Evolutionary conservation across 805 yeast species (phyloP), one percentile per base, ranked within the genome.

Genomic region (Nakazawaea sp.): DNA sequence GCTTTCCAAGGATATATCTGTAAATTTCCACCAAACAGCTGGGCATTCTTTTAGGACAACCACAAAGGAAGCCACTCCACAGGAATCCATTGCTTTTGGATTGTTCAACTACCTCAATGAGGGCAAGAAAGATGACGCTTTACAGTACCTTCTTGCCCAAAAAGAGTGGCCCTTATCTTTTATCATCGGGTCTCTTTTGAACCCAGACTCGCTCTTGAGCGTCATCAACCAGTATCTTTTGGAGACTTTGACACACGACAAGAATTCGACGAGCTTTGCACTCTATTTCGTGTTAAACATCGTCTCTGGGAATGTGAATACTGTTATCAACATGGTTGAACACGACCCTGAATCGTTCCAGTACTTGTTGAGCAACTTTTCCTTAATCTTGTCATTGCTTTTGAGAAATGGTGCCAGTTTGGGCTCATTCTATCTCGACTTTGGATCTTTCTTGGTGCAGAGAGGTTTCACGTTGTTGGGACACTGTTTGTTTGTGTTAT

Each of bases 101-200:
- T 23, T 37, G 18, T 37, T 32, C 48, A 44, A 55, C 45, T 53
- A 64, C 30, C 60, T 78, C 27, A 78, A 76, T 45, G 56, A 61
- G 4, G 96, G 96, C 1, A 68, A 79, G 40, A 72, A 78, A 18
- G 75, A 72, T 11, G 70, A 66, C 4, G 96, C 96, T 0, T 57
- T 88, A 33, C 64, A 69, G 18, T 61, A 66, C 38, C 78, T 92
- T 1, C 53, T 88, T 15, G 63, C 70, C 2, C 71, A 74, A 36
- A 71, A 75, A 8, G 84, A 85, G 45, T 89, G 85, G 81, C 78
- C 90, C 0, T 64, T 88, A 55, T 82, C 96, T 0, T 58, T 90
- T 38, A 53, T 87, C 21, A 62, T 89, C 34, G 78, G 94, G 1
- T 71, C 79, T 42, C 55, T 85, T 13, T 60, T 76, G 19, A 81